Conservation (phyloP, 2,329 filamentous ascomycete genomes). For the Cryphonectria japonica region DNA sequence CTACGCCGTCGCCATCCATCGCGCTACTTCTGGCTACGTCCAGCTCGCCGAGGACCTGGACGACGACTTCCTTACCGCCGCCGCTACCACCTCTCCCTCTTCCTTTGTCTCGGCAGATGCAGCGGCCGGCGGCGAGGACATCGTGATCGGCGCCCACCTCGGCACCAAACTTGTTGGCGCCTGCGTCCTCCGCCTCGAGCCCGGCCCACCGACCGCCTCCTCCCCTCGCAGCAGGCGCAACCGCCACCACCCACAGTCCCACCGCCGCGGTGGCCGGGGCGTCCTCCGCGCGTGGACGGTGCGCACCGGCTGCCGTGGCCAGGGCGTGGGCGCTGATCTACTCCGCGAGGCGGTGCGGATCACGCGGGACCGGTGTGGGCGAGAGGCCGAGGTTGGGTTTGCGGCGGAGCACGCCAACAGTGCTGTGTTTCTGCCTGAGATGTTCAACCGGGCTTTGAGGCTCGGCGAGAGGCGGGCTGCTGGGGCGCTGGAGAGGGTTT, state of each 20-base stretch:
- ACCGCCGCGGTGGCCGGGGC: constrained; percentile 63
- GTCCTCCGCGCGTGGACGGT: constrained; percentile 86
- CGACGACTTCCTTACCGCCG: constrained; percentile 64
- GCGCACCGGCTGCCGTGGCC: constrained; percentile 66
- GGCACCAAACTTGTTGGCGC: constrained; percentile 72
- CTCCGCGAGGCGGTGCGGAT: constrained; percentile 73
- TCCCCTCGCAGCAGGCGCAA: constrained; percentile 37
- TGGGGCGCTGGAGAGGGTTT: constrained; percentile 53
- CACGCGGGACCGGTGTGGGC: constrained; percentile 70
- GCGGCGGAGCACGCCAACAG: constrained; percentile 79
- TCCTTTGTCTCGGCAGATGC: constrained; percentile 36
- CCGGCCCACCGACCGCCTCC: constrained; percentile 33
- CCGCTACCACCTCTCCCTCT: constrained; percentile 38
- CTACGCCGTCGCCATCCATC: constrained; percentile 65
- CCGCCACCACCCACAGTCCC: constrained; percentile 39
- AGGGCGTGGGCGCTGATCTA: constrained; percentile 73
- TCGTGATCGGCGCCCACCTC: constrained; percentile 68
- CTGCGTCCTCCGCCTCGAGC: constrained; percentile 68
- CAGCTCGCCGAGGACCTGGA: constrained; percentile 62
- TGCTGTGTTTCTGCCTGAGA: constrained; percentile 60
- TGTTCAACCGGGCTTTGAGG: constrained; percentile 66
- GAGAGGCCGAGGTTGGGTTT: constrained; percentile 71
- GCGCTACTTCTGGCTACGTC: constrained; percentile 64
- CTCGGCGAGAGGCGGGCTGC: constrained; percentile 62
- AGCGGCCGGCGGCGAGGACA: constrained; percentile 48